A percentile compares a stretch with the other conserved stretches of the same genome.
These are phyloP conservation scores for Coniochaeta sp. DNA, from an alignment of 2,329 filamentous ascomycete species.

Conservation along the genomic window DNA sequence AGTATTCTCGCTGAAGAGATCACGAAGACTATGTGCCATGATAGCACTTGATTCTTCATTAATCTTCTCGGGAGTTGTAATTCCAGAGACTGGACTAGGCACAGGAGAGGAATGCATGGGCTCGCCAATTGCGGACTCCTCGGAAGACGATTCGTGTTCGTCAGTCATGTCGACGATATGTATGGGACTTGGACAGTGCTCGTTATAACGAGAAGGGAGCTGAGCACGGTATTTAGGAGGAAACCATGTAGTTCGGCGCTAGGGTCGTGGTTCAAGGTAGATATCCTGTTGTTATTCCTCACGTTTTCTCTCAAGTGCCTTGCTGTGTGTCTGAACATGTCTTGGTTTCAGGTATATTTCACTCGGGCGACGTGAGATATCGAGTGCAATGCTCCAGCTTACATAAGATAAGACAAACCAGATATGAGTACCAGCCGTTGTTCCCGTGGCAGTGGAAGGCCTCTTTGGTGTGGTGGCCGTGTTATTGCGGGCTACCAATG, in stretches of 20 bases:
- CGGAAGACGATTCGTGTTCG: background rate
- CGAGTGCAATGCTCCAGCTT: background rate
- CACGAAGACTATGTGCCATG: background rate
- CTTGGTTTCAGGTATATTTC: too few relatives aligned
- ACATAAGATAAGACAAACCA: background rate
- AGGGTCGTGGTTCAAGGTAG: too few relatives aligned
- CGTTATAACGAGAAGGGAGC: background rate
- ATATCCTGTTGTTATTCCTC: too few relatives aligned
- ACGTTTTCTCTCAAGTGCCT: too few relatives aligned
- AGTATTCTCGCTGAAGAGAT: constrained; percentile 5
- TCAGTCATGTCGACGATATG: background rate
- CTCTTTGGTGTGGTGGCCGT: background rate
- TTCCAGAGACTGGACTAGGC: background rate
- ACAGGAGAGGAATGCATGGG: background rate
- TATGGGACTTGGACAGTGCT: background rate
- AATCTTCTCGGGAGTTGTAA: background rate
- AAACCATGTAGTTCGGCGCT: too few relatives aligned
- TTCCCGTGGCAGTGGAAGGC: background rate
- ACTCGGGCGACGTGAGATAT: background rate
- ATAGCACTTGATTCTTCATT: background rate
- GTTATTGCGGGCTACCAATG: background rate
- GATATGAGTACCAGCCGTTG: background rate
- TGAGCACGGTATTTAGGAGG: background rate
- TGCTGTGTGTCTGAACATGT: too few relatives aligned
- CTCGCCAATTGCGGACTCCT: background rate